Percentiles rank a stretch among this genome's conserved stretches.
These are phyloP conservation scores for Hagleromyces aurorensis DNA, from an alignment of 805 yeast genomes.

Conservation along the genomic window DNA sequence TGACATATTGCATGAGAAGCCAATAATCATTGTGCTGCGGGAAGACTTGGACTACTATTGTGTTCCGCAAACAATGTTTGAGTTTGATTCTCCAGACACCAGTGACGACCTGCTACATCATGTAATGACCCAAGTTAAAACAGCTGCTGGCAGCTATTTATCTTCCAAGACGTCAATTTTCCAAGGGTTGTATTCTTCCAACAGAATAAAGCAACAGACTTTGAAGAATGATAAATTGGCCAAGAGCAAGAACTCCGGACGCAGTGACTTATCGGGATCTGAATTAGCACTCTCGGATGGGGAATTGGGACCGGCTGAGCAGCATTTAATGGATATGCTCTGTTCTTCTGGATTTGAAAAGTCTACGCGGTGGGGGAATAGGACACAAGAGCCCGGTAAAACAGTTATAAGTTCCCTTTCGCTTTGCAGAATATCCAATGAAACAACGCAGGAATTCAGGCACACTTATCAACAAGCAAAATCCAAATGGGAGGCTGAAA, in stretches of 20 bases:
- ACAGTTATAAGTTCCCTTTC: conserved; percentile 76
- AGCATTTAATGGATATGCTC: conserved; percentile 89
- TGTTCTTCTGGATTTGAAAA: conserved; percentile 76
- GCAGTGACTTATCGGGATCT: too few relatives aligned
- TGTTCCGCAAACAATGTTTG: conserved; percentile 43
- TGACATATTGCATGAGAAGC: conserved; percentile 66
- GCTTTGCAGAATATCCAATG: conserved; percentile 34
- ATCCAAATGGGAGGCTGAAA: conserved; percentile 16
- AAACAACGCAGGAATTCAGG: conserved; percentile 31
- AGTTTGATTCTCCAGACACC: conserved; percentile 44
- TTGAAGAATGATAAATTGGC: conserved; percentile 1
- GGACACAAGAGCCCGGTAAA: conserved; percentile 80
- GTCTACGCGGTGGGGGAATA: conserved; percentile 74
- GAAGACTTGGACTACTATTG: conserved; percentile 94
- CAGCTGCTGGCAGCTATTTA: conserved; percentile 63
- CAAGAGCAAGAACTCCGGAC: conserved; percentile 3
- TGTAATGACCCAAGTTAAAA: conserved; percentile 60
- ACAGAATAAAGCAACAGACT: conserved; percentile 24
- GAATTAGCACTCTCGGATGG: too few relatives aligned
- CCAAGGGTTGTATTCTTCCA: conserved; percentile 51
- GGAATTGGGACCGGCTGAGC: conserved; percentile 80
- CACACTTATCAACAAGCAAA: conserved; percentile 17
- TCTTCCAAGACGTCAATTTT: conserved; percentile 55
- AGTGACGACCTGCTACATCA: conserved; percentile 28
- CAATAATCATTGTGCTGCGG: conserved; percentile 83